Evolutionary conservation across 495 filamentous ascomycete species (phyloP), one percentile per base, ranked within the genome.

Genomic region (Aspergillus mulundensis): DNA sequence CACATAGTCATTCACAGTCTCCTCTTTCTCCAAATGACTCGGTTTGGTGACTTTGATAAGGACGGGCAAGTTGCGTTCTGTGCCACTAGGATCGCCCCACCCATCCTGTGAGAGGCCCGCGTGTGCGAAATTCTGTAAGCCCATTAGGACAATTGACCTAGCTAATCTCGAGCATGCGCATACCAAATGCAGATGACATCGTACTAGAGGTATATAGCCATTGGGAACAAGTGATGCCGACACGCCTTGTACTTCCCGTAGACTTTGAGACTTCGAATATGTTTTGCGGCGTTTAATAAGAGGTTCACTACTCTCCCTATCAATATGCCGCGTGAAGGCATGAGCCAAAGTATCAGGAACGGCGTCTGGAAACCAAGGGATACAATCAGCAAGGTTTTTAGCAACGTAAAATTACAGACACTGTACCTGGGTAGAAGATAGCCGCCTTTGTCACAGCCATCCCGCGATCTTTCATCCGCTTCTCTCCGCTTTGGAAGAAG

Each of bases 271-370:
- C 4, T 45, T 52, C 19, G 60, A 43, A 39, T 63, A 7, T 32
- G 68, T 23, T 54, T 74, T 78, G 56, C 70, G 72, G 41, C 75
- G 72, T 61, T 78, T 78, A 21, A 36, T 61, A 10, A 60, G 63
- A 55, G 44, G 68, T 8, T 49, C 58, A 46, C 68, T 52, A 25
- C 21, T 32, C 23, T 64, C 56, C 2, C 38, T 32, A 23, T 48
- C 47, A 18, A 55, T 55, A 28, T 1, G 55, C 48, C 61, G 61
- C 50, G 57, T 50, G 45, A 72, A 56, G 42, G 63, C 59, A 46
- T 61, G 43, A 50, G 57, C 61, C 32, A 76, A 47, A 46, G 60
- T 58, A 56, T 55, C 30, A 20, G 67, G 65, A 19, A 65, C 56
- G n/a, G 54, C 24, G 21, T 57, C 73, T 76, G 48, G 23, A 45